Conservation (phyloP, 768 basidiomycete species). For the Lactifluus rugatus region DNA sequence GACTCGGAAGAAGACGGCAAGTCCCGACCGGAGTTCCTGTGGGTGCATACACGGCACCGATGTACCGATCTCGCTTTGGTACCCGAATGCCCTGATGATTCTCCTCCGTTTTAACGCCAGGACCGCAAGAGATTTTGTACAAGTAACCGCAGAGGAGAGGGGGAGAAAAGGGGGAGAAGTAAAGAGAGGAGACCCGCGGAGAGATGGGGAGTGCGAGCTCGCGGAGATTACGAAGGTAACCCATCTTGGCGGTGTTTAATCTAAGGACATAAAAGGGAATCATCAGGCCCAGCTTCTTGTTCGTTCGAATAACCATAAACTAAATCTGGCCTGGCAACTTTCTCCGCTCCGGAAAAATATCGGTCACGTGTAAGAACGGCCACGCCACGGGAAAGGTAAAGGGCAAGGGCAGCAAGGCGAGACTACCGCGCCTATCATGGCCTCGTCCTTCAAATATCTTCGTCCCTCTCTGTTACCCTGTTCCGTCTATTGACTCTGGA, state of each 20-base stretch:
- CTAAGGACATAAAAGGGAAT: conserved; percentile 2
- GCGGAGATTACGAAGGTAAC: conserved; percentile 18
- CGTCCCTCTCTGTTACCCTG: background rate
- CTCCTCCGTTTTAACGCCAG: too few relatives aligned
- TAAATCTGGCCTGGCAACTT: too few relatives aligned
- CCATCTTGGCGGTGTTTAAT: conserved; percentile 5
- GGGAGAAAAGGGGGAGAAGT: background rate
- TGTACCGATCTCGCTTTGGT: background rate
- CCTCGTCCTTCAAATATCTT: too few relatives aligned
- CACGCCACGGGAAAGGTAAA: too few relatives aligned
- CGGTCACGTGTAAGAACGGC: conserved; percentile 13
- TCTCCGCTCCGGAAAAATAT: conserved; percentile 7
- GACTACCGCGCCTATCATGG: too few relatives aligned
- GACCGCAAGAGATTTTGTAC: too few relatives aligned
- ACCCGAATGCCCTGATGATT: background rate
- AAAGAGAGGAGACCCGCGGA: conserved; percentile 4
- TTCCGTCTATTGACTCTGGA: background rate
- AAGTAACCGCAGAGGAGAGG: too few relatives aligned
- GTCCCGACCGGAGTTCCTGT: background rate
- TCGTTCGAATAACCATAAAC: background rate
- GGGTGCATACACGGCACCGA: background rate
- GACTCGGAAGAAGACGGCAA: too few relatives aligned
- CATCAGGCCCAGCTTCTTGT: too few relatives aligned
- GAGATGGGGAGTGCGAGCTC: conserved; percentile 7
- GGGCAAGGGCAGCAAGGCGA: too few relatives aligned